Conservation (phyloP, 192 early-diverging fungal genomes). For the Phycomyces blakesleeanus region DNA sequence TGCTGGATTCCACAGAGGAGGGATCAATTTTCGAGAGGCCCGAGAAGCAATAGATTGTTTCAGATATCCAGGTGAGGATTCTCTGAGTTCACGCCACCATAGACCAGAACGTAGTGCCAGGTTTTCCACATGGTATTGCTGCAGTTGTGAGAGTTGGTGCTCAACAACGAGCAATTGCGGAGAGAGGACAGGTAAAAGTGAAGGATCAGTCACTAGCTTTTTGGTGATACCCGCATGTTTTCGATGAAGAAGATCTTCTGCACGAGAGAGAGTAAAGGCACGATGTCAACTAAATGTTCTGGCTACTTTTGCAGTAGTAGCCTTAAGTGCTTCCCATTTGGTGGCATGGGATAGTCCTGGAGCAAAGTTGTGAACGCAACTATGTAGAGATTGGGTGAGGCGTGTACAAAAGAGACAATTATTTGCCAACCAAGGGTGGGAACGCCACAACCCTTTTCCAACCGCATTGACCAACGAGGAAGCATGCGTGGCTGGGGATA, state of each 20-base stretch:
- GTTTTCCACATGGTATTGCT: slow-evolving; percentile 2
- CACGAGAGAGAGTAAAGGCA: not conserved
- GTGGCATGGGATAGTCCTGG: too few relatives aligned
- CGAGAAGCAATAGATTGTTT: not conserved
- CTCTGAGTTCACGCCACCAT: not conserved
- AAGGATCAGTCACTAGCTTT: not conserved
- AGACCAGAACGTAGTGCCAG: not conserved
- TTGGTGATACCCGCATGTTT: not conserved
- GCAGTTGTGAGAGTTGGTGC: not conserved
- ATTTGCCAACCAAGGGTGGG: too few relatives aligned
- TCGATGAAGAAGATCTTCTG: not conserved
- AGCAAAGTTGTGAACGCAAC: too few relatives aligned
- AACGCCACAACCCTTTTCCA: too few relatives aligned
- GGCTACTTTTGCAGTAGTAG: too few relatives aligned
- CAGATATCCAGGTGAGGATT: slow-evolving; percentile 2
- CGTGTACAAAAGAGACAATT: too few relatives aligned
- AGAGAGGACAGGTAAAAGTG: not conserved
- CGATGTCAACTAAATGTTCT: not conserved
- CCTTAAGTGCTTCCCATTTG: too few relatives aligned
- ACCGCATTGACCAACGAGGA: too few relatives aligned
- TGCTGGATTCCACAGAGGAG: not conserved
- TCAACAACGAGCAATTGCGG: not conserved
- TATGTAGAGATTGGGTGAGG: too few relatives aligned
- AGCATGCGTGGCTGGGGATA: too few relatives aligned
- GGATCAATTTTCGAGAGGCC: not conserved